These are phyloP conservation scores for Daldinia sp. DNA, from an alignment of 2,329 filamentous ascomycete genomes.

Conservation along the genomic window DNA sequence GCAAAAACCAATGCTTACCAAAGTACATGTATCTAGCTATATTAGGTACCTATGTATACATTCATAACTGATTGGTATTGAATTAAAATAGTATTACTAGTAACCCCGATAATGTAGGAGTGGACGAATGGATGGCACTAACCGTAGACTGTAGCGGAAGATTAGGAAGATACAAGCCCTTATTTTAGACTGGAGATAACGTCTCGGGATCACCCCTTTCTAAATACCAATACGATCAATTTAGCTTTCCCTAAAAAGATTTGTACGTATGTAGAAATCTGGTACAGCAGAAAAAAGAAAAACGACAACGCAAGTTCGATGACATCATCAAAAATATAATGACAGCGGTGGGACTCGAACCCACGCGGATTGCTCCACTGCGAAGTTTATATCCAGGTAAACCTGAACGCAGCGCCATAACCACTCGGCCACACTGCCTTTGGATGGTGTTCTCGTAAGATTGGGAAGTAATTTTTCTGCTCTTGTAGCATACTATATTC, in stretches of 20 bases:
- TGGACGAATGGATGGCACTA: background rate
- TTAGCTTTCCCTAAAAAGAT: background rate
- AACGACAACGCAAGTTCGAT: background rate
- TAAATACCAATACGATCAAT: background rate
- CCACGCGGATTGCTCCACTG: constrained; percentile 51
- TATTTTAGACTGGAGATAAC: background rate
- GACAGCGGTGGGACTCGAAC: constrained; percentile 53
- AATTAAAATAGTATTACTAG: no score
- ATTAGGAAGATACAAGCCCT: background rate
- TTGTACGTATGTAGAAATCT: no score
- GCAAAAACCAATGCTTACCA: no score
- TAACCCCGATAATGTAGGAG: no score
- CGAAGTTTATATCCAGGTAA: constrained; percentile 37
- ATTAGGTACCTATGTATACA: no score
- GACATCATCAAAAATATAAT: constrained; percentile 24
- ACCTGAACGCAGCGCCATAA: constrained; percentile 49
- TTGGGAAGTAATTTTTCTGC: background rate
- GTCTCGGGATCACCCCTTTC: background rate
- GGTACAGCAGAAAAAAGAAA: background rate
- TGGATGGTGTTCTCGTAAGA: background rate
- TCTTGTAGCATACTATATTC: background rate
- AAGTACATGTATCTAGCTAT: no score
- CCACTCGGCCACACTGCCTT: constrained; percentile 44
- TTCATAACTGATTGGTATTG: no score
- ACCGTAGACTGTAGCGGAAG: no score